Conservation (phyloP, 2,329 filamentous ascomycete genomes). For the Verticillium zaregamsianum region DNA sequence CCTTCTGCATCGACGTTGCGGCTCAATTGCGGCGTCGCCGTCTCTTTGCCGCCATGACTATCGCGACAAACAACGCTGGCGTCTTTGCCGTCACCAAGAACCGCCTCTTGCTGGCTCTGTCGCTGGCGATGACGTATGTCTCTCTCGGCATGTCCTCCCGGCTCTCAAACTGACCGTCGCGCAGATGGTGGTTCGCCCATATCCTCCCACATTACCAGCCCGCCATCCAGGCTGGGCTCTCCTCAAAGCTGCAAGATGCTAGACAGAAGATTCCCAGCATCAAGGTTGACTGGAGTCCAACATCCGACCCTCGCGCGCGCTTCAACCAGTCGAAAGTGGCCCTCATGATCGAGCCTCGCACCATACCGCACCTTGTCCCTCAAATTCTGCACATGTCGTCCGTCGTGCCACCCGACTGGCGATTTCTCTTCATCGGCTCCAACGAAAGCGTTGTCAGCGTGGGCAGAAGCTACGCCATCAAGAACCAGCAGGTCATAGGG, state of each 20-base stretch:
- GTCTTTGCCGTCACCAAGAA: conserved; percentile 27
- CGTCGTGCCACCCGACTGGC: conserved; percentile 53
- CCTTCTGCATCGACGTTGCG: neutral
- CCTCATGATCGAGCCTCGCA: conserved; percentile 46
- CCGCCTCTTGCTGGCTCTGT: conserved; percentile 28
- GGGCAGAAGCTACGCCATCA: conserved; percentile 38
- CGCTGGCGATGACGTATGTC: conserved; percentile 33
- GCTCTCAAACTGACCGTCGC: neutral
- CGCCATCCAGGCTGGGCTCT: conserved; percentile 32
- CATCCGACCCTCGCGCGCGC: conserved; percentile 24
- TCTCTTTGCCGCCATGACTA: conserved; percentile 9
- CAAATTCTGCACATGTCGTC: conserved; percentile 48
- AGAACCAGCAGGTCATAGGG: conserved; percentile 44
- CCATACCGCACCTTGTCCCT: conserved; percentile 43
- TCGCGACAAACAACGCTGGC: conserved; percentile 7
- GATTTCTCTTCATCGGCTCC: conserved; percentile 49
- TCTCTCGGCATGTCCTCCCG: neutral
- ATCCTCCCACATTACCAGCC: conserved; percentile 39
- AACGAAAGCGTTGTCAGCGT: conserved; percentile 41
- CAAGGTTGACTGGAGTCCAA: conserved; percentile 33
- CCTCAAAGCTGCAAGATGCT: conserved; percentile 32
- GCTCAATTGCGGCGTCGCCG: neutral
- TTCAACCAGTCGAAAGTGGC: conserved; percentile 48
- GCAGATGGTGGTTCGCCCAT: conserved; percentile 43
- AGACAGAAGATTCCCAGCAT: conserved; percentile 33